phyloP scores from a whole-genome alignment of 768 basidiomycete genomes.

The Punctularia strigosozonata region DNA sequence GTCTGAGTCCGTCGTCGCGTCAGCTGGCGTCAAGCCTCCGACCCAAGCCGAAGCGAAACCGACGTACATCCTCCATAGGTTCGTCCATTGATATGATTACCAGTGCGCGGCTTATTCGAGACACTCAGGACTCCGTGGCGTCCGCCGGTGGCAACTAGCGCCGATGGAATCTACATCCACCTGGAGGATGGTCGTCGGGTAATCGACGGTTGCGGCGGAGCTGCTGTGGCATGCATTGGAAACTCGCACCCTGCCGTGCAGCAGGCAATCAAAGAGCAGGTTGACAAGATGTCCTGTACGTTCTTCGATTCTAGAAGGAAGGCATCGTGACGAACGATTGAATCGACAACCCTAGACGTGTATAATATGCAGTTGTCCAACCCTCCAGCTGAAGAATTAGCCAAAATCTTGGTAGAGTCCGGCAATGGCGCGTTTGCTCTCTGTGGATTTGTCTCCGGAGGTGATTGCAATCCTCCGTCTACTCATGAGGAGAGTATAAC shows the following conservation, averaged over 20 bases:
- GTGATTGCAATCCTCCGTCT: constrained; percentile 21
- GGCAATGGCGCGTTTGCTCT: constrained; percentile 67
- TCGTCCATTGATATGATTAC: too few relatives aligned
- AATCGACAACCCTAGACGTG: constrained; percentile 42
- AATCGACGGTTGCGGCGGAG: constrained; percentile 78
- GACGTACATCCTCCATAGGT: neutral
- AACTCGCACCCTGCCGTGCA: constrained; percentile 61
- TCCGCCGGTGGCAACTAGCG: constrained; percentile 56
- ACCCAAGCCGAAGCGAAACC: neutral
- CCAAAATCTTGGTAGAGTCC: constrained; percentile 47
- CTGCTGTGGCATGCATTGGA: constrained; percentile 74
- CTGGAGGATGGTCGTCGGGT: constrained; percentile 58
- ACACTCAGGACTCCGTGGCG: constrained; percentile 58
- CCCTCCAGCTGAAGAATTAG: constrained; percentile 71
- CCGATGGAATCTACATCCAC: constrained; percentile 58
- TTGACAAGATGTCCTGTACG: constrained; percentile 69
- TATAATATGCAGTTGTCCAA: constrained; percentile 82
- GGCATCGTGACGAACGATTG: neutral
- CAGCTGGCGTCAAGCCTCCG: neutral
- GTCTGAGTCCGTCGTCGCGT: neutral
- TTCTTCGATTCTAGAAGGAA: constrained; percentile 6
- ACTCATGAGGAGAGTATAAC: neutral
- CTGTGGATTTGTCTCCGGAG: constrained; percentile 66
- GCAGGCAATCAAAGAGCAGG: constrained; percentile 67
- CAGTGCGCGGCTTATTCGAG: constrained; percentile 32